Conservation (phyloP, 2,329 filamentous ascomycete species). For the Penicillium corylophilum region DNA sequence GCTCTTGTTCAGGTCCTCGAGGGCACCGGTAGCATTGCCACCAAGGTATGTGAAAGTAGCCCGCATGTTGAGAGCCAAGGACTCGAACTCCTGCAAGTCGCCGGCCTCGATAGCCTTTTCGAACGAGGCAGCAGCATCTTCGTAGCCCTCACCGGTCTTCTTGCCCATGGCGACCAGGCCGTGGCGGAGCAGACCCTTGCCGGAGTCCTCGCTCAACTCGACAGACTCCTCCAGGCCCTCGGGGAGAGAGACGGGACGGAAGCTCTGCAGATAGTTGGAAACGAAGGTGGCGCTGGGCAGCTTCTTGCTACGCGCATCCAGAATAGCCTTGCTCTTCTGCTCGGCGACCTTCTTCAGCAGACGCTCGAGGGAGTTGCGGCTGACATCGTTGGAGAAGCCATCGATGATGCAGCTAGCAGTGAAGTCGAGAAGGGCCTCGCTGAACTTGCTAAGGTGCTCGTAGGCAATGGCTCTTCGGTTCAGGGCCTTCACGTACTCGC, state of each 20-base stretch:
- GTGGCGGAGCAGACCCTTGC: conserved; percentile 80
- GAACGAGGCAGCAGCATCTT: conserved; percentile 81
- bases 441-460: conserved; percentile 86
- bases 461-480: conserved; percentile 97
- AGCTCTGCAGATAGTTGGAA: conserved; percentile 98
- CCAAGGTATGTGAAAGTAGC: conserved; percentile 93
- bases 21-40: conserved; percentile 79
- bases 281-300: conserved; percentile 95
- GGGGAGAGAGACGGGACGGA: conserved; percentile 78
- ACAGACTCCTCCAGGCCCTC: conserved; percentile 76
- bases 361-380: conserved; percentile 85
- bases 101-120: conserved; percentile 82
- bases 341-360: conserved; percentile 96
- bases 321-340: conserved; percentile 85
- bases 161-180: conserved; percentile 77
- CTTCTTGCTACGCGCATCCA: conserved; percentile 76
- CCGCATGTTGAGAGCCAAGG: conserved; percentile 92
- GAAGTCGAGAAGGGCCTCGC: conserved; percentile 93
- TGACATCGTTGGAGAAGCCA: conserved; percentile 87
- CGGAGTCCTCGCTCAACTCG: conserved; percentile 75
- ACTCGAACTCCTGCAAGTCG: conserved; percentile 78
- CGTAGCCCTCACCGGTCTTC: conserved; percentile 88
- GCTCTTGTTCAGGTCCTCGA: conserved; percentile 86
- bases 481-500: conserved; percentile 94
- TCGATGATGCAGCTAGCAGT: conserved; percentile 99